These are phyloP conservation scores for Neofusicoccum sp. DNA, from an alignment of 2,329 filamentous ascomycete species.

Conservation along the genomic window DNA sequence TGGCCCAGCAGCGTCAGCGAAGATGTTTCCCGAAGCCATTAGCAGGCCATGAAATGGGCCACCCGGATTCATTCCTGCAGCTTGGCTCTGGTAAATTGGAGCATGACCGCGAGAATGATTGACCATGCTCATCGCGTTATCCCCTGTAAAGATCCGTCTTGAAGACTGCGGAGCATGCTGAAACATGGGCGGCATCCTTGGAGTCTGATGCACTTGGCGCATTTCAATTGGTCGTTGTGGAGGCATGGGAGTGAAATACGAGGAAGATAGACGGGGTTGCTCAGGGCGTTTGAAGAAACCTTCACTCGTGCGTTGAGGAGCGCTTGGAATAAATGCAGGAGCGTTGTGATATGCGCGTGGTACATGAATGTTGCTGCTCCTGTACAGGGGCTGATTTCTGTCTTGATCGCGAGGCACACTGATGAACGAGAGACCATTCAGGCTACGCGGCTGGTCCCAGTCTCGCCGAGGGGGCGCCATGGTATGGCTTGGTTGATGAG, in stretches of 20 bases:
- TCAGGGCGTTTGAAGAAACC: background rate
- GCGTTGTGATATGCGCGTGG: background rate
- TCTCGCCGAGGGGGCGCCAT: background rate
- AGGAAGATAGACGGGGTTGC: conserved; percentile 1
- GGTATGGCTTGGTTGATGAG: background rate
- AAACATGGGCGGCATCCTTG: background rate
- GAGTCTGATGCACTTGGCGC: background rate
- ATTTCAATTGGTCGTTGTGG: background rate
- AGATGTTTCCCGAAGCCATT: background rate
- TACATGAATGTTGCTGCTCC: background rate
- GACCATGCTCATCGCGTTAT: background rate
- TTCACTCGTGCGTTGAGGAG: background rate
- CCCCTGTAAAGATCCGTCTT: background rate
- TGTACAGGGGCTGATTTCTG: background rate
- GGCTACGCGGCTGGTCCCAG: conserved; percentile 28
- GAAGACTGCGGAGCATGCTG: background rate
- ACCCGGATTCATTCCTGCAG: background rate
- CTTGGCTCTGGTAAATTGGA: conserved; percentile 5
- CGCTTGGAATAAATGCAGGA: background rate
- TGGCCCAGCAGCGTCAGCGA: background rate
- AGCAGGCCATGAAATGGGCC: background rate
- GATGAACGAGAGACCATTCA: conserved; percentile 39
- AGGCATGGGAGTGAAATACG: background rate
- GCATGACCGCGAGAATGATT: background rate
- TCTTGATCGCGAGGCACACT: conserved; percentile 23